Base-by-base conservation (phyloP, 2,329 filamentous ascomycete genomes). In the Fusarium sp. region DNA sequence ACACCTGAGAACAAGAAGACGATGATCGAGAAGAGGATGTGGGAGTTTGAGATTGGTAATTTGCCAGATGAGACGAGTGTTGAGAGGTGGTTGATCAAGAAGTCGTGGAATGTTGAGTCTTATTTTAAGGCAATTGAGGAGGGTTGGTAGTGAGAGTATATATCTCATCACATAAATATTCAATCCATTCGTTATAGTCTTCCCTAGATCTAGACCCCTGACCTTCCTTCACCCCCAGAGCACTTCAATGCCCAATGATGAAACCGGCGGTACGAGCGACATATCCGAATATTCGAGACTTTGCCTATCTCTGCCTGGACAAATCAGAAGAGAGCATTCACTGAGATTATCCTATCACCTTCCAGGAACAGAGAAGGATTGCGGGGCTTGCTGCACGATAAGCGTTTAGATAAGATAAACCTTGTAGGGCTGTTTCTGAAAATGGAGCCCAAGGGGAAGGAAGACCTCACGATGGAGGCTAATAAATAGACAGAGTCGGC, bases 41-140 rank as follows among this genome's bases (percentile, higher is more conserved):
- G 58, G 58, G 58, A 61, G 27, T 61, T 61, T 41, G 58, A 61
- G 34, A 61, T 61, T 44, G 58, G 58, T 3, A 61, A 41, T 15
- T 20, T 61, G 1, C 58, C 58, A 11, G 58, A 57, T 10, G 13
- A 61, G 15, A 32, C 58, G 8, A 61, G 58, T 24, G 25, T 57
- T n/a, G 58, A 61, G 44, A 38, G 52, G 20, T 61, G 58, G 58
- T 32, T 61, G 43, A 61, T 61, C 18, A 40, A 45, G 5, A 61
- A 57, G 18, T 61, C 58, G 2, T 61, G 58, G 58, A 48, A 61
- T 20, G 49, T 57, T 2, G 32, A 61, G 22, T 61, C 52, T 9
- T 57, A 57, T 13, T 61, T 61, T 9, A 57, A 61, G 58, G 30
- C 51, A 2, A 27, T 61, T 22, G 30, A 46, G 7, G 30, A 57